Conservation (phyloP, 495 filamentous ascomycete species). For the Echria macrotheca region DNA sequence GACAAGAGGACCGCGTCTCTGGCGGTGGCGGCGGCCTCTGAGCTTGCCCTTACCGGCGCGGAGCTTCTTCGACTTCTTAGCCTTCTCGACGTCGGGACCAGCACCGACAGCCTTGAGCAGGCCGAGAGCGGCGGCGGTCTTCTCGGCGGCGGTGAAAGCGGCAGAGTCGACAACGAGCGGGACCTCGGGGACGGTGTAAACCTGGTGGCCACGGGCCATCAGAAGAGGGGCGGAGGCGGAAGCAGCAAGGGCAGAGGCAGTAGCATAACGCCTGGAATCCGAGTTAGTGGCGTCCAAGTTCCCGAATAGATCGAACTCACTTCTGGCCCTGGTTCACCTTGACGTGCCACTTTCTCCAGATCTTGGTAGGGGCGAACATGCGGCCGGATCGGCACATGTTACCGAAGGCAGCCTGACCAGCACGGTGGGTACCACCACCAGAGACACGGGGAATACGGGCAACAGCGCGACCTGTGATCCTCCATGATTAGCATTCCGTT, state of each 20-base stretch:
- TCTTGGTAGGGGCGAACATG: slow-evolving; percentile 99
- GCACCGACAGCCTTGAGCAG: slow-evolving; percentile 89
- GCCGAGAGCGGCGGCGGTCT: slow-evolving; percentile 81
- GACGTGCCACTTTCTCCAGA: slow-evolving; percentile 99
- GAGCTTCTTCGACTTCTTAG: slow-evolving; percentile 86
- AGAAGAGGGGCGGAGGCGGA: slow-evolving; percentile 91
- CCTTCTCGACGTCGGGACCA: slow-evolving; percentile 84
- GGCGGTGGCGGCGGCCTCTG: slow-evolving; percentile 86
- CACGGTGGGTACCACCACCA: slow-evolving; percentile 99
- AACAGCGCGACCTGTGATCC: slow-evolving; percentile 80
- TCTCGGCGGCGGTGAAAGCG: slow-evolving; percentile 71
- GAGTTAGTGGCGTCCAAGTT: background rate
- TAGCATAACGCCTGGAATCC: slow-evolving; percentile 78
- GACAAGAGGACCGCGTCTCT: slow-evolving; percentile 93
- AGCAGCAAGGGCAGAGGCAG: slow-evolving; percentile 91
- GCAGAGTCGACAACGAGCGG: slow-evolving; percentile 91
- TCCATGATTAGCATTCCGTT: slow-evolving; percentile 1
- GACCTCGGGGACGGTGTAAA: slow-evolving; percentile 88
- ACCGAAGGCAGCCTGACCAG: slow-evolving; percentile 99
- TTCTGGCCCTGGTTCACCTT: slow-evolving; percentile 98
- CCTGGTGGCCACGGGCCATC: slow-evolving; percentile 92
- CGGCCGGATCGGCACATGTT: slow-evolving; percentile 99
- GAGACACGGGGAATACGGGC: slow-evolving; percentile 99
- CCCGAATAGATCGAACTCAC: slow-evolving; percentile 41
- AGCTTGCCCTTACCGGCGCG: slow-evolving; percentile 98